Base-by-base conservation (phyloP, 495 filamentous ascomycete species). In the Talaromyces wortmannii region DNA sequence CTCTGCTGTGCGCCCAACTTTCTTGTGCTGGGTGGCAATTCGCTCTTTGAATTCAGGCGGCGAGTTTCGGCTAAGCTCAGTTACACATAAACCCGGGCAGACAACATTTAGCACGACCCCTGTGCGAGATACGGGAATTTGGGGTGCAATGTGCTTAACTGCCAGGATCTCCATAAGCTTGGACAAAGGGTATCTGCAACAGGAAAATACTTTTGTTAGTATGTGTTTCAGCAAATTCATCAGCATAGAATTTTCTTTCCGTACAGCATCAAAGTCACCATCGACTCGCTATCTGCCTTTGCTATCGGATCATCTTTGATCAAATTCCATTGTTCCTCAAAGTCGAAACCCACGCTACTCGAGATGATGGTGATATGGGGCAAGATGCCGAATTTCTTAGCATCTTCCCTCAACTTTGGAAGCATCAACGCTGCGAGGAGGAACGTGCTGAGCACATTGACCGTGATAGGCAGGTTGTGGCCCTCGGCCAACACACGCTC, bases 11-110 rank as follows among this genome's bases (percentile, higher is more conserved):
- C 67, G 63, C 31, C 57, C 63, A 30, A 55, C 53, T 33, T 47
- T 54, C 16, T 53, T 42, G 45, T 58, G 52, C 59, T 55, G 55
- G 15, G 31, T 40, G 6, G 40, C 40, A 10, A 53, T 11, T n/a
- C 32, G 40, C 17, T 53, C 15, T 10, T 18, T 17, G 33, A 53
- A 59, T 40, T 64, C 62, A 17, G 50, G 60, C 44, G 50, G 61
- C 42, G 59, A 60, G 23, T 71, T 45, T 45, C 73, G 61, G 13
- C 57, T 61, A 0, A 76, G 65, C 7, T 69, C 65, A 0, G 69
- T 67, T 44, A 57, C 65, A 31, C 75, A 77, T 46, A 78, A 55
- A 31, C 78, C 78, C 0, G 74, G 74, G 51, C 68, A 71, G 57
- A 71, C 63, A 16, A 67, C 58, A 42, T 69, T 77, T 45, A 77